A percentile compares a stretch with the other conserved stretches of the same genome.
These are phyloP conservation scores for Lachnellula hyalina DNA, from an alignment of 2,329 filamentous ascomycete genomes.

Conservation along the genomic window DNA sequence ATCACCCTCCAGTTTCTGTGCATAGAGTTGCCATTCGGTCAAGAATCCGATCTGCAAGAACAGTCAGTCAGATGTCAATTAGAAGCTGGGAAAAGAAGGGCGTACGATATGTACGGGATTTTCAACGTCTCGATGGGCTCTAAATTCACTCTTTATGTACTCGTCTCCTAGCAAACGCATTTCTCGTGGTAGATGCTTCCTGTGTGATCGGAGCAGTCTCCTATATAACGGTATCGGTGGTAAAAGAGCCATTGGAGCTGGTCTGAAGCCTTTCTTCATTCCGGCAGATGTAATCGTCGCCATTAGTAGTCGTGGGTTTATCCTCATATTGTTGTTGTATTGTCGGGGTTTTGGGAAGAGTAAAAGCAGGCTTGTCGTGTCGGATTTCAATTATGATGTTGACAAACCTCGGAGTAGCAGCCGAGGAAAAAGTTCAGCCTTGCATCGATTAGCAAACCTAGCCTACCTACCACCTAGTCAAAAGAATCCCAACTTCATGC, in stretches of 20 bases:
- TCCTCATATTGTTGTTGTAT: slow-evolving; percentile 19
- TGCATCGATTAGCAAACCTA: slow-evolving; percentile 7
- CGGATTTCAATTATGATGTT: neutral
- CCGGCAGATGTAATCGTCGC: slow-evolving; percentile 23
- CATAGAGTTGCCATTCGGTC: slow-evolving; percentile 94
- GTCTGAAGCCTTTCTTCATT: slow-evolving; percentile 18
- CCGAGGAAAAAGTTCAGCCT: slow-evolving; percentile 13
- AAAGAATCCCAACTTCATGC: neutral
- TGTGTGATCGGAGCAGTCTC: slow-evolving; percentile 78
- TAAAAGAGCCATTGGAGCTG: slow-evolving; percentile 27
- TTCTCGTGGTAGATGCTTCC: slow-evolving; percentile 68
- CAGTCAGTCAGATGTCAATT: neutral
- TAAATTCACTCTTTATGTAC: slow-evolving; percentile 90
- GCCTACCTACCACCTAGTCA: too few relatives aligned
- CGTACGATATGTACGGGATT: slow-evolving; percentile 87
- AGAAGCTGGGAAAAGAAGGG: slow-evolving; percentile 3
- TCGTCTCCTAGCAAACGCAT: slow-evolving; percentile 81
- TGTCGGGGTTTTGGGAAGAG: neutral
- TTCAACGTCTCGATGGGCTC: slow-evolving; percentile 75
- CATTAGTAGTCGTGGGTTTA: slow-evolving; percentile 19
- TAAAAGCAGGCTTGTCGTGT: neutral
- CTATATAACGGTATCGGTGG: slow-evolving; percentile 73
- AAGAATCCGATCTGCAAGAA: slow-evolving; percentile 79
- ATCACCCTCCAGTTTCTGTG: slow-evolving; percentile 85
- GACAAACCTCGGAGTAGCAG: slow-evolving; percentile 5